These are phyloP conservation scores for Ceraceosorus guamensis DNA, from an alignment of 1,284 basidiomycete species.

Conservation along the genomic window DNA sequence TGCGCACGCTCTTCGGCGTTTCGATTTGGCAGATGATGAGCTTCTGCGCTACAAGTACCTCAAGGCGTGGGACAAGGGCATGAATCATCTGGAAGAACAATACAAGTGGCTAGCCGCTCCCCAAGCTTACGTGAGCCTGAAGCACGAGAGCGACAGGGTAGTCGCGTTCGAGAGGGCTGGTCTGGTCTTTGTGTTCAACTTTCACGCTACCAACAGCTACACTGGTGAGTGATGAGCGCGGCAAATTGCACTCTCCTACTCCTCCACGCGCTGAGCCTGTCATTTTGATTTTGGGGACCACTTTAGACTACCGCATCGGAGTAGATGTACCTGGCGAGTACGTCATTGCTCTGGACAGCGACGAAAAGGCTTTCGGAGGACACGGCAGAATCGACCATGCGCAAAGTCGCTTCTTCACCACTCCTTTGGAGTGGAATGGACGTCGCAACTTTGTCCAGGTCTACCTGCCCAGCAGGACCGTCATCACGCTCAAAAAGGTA, in stretches of 20 bases:
- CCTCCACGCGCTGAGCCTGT: neutral
- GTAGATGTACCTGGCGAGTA: constrained; percentile 83
- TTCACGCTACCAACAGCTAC: constrained; percentile 79
- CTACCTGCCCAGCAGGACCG: constrained; percentile 45
- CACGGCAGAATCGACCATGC: constrained; percentile 67
- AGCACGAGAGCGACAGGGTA: constrained; percentile 65
- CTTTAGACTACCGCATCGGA: constrained; percentile 88
- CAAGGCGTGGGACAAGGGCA: constrained; percentile 85
- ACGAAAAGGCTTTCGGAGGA: constrained; percentile 72
- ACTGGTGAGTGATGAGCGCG: constrained; percentile 44
- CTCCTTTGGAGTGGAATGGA: constrained; percentile 81
- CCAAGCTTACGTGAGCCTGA: constrained; percentile 61
- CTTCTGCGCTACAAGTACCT: constrained; percentile 84
- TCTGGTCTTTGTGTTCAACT: constrained; percentile 92
- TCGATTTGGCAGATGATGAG: constrained; percentile 67
- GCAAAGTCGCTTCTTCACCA: constrained; percentile 67
- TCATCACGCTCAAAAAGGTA: constrained; percentile 6
- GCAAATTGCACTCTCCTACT: neutral
- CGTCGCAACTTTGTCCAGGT: constrained; percentile 65
- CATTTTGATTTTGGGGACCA: too few relatives aligned
- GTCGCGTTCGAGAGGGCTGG: constrained; percentile 88
- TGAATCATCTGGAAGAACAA: constrained; percentile 75
- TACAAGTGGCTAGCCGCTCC: constrained; percentile 77
- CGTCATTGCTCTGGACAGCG: constrained; percentile 68
- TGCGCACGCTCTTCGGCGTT: constrained; percentile 81